phyloP scores from a whole-genome alignment of 129 eudicot genomes.

The Gnaphalium uliginosum region DNA sequence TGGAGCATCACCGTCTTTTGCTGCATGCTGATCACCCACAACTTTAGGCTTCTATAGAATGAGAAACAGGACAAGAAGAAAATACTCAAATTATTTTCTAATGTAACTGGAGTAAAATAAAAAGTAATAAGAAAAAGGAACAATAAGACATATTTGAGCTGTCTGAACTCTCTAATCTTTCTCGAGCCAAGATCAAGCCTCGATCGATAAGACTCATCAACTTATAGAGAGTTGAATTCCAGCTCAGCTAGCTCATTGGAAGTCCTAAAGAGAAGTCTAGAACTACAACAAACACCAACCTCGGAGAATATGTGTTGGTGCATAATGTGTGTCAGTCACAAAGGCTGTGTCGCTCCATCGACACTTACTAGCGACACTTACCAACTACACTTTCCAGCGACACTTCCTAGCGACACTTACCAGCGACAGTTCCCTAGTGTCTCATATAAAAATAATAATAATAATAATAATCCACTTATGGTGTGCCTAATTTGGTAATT shows the following conservation, averaged over 20 bases:
- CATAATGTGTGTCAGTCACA: too few species aligned
- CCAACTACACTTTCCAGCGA: too few species aligned
- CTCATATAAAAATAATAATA: too few species aligned
- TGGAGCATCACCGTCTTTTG: too few species aligned
- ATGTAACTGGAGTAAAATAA: slow-evolving; percentile 2
- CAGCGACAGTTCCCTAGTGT: too few species aligned
- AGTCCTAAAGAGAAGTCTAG: neutral
- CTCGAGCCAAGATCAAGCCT: neutral
- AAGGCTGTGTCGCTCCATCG: too few species aligned
- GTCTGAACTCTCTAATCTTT: neutral
- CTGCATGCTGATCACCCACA: too few species aligned
- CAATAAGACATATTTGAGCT: neutral
- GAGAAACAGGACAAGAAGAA: slow-evolving; percentile 21
- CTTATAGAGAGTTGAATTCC: neutral
- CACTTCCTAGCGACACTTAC: too few species aligned
- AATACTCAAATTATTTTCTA: neutral
- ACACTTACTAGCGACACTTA: too few species aligned
- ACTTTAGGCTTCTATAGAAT: slow-evolving; percentile 44
- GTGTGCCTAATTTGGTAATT: slow-evolving; percentile 41
- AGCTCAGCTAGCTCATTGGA: neutral
- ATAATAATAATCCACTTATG: slow-evolving; percentile 37
- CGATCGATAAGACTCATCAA: neutral
- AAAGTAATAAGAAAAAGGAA: neutral
- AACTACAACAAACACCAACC: neutral
- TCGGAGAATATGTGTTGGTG: neutral